These are phyloP conservation scores for Fusarium oxysporum DNA, from an alignment of 2,329 filamentous ascomycete species.

Conservation along the genomic window DNA sequence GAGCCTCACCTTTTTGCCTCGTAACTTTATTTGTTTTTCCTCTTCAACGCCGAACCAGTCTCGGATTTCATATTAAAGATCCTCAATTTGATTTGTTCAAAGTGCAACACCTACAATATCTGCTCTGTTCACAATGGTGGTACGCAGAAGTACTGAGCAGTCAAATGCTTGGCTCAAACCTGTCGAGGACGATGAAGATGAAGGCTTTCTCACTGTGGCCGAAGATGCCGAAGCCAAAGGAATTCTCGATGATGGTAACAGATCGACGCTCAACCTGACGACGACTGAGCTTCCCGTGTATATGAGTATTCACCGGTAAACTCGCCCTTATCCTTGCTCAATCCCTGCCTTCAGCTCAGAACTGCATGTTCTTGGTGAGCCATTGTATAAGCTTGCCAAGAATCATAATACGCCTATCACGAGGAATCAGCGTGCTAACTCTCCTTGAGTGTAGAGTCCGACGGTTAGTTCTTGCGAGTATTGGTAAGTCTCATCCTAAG, in stretches of 20 bases:
- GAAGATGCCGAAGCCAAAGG: conserved; percentile 45
- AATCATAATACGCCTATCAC: not conserved
- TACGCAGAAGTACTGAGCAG: conserved; percentile 37
- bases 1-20: conserved; percentile 12
- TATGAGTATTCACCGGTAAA: conserved; percentile 47
- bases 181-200: conserved; percentile 43
- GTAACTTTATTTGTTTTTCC: conserved; percentile 1
- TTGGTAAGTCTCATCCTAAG: conserved; percentile 30
- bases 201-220: conserved; percentile 38
- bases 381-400: not conserved
- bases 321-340: conserved; percentile 15
- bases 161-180: conserved; percentile 42
- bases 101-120: not conserved
- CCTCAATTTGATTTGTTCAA: not conserved
- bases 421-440: conserved; percentile 38
- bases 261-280: conserved; percentile 38
- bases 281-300: conserved; percentile 43
- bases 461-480: conserved; percentile 45
- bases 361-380: not conserved
- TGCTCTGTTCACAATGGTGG: conserved; percentile 27
- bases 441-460: conserved; percentile 45
- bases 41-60: conserved; percentile 3
- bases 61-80: not conserved
- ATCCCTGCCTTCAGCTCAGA: not conserved
- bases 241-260: conserved; percentile 42